A percentile compares a stretch with the other conserved stretches of the same genome.
Evolutionary conservation across 2,329 filamentous ascomycete species (phyloP).

Genomic region (Colletotrichum sp.): DNA sequence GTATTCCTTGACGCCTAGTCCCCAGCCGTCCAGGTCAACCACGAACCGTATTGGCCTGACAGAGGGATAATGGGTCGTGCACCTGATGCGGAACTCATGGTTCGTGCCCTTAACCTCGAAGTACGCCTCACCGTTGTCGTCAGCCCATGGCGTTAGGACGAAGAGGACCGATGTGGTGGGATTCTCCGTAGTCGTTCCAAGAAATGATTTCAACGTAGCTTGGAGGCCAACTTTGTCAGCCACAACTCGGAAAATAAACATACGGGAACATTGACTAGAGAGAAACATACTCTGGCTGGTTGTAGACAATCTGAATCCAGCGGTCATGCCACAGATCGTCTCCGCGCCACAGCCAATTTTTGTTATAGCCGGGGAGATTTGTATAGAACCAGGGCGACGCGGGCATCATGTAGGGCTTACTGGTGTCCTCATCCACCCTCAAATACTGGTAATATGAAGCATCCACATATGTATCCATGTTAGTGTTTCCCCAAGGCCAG

Average conservation of each 20-base stretch:
- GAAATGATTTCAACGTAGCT: slow-evolving; percentile 44
- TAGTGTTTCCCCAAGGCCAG: slow-evolving; percentile 33
- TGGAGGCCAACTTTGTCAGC: accelerated
- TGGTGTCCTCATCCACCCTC: slow-evolving; percentile 30
- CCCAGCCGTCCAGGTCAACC: slow-evolving; percentile 34
- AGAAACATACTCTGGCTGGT: not conserved
- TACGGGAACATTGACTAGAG: slow-evolving; percentile 27
- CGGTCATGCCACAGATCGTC: slow-evolving; percentile 65
- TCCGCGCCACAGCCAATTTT: slow-evolving; percentile 69
- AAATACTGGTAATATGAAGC: slow-evolving; percentile 16
- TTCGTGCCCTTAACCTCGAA: slow-evolving; percentile 32
- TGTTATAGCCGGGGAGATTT: slow-evolving; percentile 57
- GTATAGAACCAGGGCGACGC: slow-evolving; percentile 65
- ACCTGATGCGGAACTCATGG: slow-evolving; percentile 33
- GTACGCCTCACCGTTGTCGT: slow-evolving; percentile 36
- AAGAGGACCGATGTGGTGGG: slow-evolving; percentile 57
- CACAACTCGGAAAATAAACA: slow-evolving; percentile 35
- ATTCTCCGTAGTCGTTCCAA: slow-evolving; percentile 62
- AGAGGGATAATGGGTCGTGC: slow-evolving; percentile 33
- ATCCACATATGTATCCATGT: slow-evolving; percentile 21
- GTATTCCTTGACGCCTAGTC: slow-evolving; percentile 36
- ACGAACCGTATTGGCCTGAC: slow-evolving; percentile 29
- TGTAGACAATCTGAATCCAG: slow-evolving; percentile 42
- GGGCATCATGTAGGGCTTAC: slow-evolving; percentile 58
- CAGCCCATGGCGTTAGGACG: slow-evolving; percentile 33